These are phyloP conservation scores for Neofusicoccum laricinum DNA, from an alignment of 2,329 filamentous ascomycete species.

Conservation along the genomic window DNA sequence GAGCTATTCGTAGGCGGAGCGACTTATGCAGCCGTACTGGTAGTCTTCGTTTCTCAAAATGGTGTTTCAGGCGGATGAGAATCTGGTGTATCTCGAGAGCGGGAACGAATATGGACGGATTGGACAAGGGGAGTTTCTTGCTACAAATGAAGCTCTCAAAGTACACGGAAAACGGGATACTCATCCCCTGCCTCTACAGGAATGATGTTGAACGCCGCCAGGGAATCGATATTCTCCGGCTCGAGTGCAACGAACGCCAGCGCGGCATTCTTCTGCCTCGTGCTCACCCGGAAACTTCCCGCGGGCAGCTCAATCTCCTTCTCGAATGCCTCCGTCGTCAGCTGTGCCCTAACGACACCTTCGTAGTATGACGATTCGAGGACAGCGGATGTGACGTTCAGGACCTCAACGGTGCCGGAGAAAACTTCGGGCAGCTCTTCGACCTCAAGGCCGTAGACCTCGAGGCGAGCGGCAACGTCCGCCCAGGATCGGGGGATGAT, in stretches of 20 bases:
- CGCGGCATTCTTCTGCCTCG: conserved; percentile 36
- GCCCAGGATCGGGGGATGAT: conserved; percentile 35
- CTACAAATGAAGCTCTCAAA: no score
- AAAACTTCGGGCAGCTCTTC: conserved; percentile 28
- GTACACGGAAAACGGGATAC: conserved; percentile 29
- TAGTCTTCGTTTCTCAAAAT: not conserved
- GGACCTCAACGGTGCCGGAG: conserved; percentile 30
- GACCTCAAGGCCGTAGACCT: conserved; percentile 33
- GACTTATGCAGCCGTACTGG: not conserved
- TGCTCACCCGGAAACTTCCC: conserved; percentile 34
- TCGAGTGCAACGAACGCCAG: conserved; percentile 37
- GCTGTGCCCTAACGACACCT: conserved; percentile 31
- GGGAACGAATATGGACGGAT: no score
- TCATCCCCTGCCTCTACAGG: conserved; percentile 34
- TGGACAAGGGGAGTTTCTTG: no score
- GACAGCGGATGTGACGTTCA: conserved; percentile 31
- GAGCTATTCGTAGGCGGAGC: not conserved
- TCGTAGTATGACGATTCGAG: conserved; percentile 33
- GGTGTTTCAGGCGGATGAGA: not conserved
- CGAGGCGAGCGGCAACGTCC: conserved; percentile 32
- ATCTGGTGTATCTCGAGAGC: no score
- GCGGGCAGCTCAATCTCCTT: conserved; percentile 28
- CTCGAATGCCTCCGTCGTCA: conserved; percentile 27
- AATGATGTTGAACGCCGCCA: conserved; percentile 36
- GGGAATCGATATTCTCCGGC: conserved; percentile 37